Evolutionary conservation across 2,329 filamentous ascomycete species (phyloP), one percentile per base, ranked within the genome.

Genomic region (Xylaria multiplex): DNA sequence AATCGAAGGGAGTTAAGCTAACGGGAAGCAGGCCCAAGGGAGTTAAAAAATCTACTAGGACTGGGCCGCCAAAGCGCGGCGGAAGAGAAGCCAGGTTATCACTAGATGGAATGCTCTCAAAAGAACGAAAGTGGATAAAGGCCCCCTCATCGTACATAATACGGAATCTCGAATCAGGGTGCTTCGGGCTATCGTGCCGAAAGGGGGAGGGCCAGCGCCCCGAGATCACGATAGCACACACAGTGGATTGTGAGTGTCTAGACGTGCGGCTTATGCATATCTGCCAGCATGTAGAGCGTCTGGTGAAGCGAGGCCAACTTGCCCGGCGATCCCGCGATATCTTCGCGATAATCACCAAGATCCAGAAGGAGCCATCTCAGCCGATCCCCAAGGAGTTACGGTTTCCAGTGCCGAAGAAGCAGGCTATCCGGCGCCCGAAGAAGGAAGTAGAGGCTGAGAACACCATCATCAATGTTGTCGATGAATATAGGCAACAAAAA

Each of bases 261-360:
- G 71, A 71, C 22, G 62, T 68, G n/a, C 64, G 64, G 16, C 56
- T 74, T 14, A 16, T 42, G 27, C 59, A 68, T 13, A 45, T 74
- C 19, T 59, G 49, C 19, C 37, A 64, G 32, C 71, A 73, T 37
- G 71, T 59, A 2, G 57, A 67, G 2, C 6, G 30, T 0, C 45
- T 55, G 3, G 64, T 68, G 6, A 64, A 57, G 24, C 14, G 16
- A 1, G 22, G 59, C 3, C 42, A 6, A 13, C 55, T 74, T 13
- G 61, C 49, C 27, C 42, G 56, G 8, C 54, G 53, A 4, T 66
- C 64, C 16, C 68, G 68, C 6, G 69, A 71, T 37, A 62, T 71
- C 53, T 65, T 74, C 9, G 66, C 70, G 8, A 66, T 73, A 11
- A 67, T 61, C 1, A 56, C 66, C 6, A 73, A 73, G 67, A 65